These are phyloP conservation scores for Malus hybrid DNA, from an alignment of 331 rosid genomes.

Conservation along the genomic window DNA sequence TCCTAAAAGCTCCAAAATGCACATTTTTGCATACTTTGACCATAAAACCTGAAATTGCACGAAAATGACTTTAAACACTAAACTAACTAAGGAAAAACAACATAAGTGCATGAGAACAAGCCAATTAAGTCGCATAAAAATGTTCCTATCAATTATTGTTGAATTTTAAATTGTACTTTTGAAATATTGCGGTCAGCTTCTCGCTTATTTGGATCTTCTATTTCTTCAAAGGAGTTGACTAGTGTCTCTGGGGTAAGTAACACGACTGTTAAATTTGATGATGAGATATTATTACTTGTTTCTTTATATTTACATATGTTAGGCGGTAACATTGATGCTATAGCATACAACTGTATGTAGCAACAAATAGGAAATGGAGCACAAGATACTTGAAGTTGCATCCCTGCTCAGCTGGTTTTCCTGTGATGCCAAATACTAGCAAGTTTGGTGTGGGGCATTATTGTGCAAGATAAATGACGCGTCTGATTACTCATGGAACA, in stretches of 20 bases:
- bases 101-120: too few species aligned
- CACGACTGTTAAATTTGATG: neutral
- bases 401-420: neutral
- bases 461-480: neutral
- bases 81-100: too few species aligned
- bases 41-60: too few species aligned
- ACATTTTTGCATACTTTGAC: too few species aligned
- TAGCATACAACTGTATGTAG: neutral
- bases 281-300: neutral
- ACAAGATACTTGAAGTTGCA: neutral
- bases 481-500: neutral
- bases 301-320: too few species aligned
- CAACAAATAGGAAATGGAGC: neutral
- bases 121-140: too few species aligned
- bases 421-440: neutral
- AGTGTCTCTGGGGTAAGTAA: conserved; percentile 89
- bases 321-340: neutral
- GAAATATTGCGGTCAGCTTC: conserved; percentile 67
- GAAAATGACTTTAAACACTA: too few species aligned
- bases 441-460: neutral
- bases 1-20: too few species aligned
- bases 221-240: conserved; percentile 71
- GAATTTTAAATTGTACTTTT: neutral
- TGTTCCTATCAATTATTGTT: too few species aligned
- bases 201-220: conserved; percentile 81